Evolutionary conservation across 495 filamentous ascomycete species (phyloP).

Genomic region (Talaromyces thailandensis): DNA sequence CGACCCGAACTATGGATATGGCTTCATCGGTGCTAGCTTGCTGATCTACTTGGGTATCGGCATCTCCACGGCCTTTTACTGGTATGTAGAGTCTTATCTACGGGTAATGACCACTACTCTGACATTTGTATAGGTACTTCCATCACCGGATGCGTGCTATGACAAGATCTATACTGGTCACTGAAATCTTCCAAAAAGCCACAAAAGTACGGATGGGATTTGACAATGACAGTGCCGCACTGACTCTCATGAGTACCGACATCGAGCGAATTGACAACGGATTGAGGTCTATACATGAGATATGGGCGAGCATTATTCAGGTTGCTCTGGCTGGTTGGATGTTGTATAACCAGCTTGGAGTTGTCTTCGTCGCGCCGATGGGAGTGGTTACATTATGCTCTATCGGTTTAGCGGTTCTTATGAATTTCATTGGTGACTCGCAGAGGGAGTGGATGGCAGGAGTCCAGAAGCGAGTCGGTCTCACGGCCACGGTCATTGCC

Average conservation of each 20-base stretch:
- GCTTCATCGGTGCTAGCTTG: slow-evolving; percentile 41
- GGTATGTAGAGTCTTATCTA: slow-evolving; percentile 27
- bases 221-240: slow-evolving; percentile 28
- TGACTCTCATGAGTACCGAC: slow-evolving; percentile 52
- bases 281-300: slow-evolving; percentile 28
- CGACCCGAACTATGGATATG: slow-evolving; percentile 38
- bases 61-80: slow-evolving; percentile 29
- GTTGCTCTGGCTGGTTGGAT: slow-evolving; percentile 41
- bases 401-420: slow-evolving; percentile 13
- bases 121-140: slow-evolving; percentile 21
- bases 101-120: slow-evolving; percentile 7
- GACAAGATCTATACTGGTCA: slow-evolving; percentile 37
- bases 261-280: slow-evolving; percentile 32
- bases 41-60: slow-evolving; percentile 43
- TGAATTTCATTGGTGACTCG: slow-evolving; percentile 12
- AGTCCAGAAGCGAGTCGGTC: slow-evolving; percentile 14
- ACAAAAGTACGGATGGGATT: slow-evolving; percentile 16
- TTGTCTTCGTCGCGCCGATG: slow-evolving; percentile 30
- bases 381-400: slow-evolving; percentile 16
- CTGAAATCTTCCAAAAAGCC: slow-evolving; percentile 31
- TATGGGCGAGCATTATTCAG: slow-evolving; percentile 44
- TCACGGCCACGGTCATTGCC: slow-evolving; percentile 25
- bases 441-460: slow-evolving; percentile 13
- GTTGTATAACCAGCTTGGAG: slow-evolving; percentile 40
- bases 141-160: slow-evolving; percentile 35